These are phyloP conservation scores for Tylopilus balloui DNA, from an alignment of 768 basidiomycete species.

Conservation along the genomic window DNA sequence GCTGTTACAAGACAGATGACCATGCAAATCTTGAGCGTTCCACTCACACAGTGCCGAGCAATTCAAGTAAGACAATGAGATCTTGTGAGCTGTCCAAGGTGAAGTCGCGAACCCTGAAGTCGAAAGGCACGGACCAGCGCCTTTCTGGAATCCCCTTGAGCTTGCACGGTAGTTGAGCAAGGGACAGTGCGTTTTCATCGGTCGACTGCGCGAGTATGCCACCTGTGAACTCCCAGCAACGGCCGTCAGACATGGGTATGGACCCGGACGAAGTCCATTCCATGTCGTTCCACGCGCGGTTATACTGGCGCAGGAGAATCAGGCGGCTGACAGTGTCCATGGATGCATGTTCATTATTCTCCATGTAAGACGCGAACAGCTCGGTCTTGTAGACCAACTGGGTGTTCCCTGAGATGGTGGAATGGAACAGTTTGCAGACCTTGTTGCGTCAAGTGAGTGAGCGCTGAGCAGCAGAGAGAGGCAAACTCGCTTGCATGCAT, in stretches of 20 bases:
- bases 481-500: conserved; percentile 25
- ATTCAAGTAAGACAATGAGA: conserved; percentile 31
- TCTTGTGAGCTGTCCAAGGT: conserved; percentile 35
- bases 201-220: conserved; percentile 32
- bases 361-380: conserved; percentile 28
- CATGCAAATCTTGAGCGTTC: background rate
- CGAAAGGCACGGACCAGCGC: conserved; percentile 27
- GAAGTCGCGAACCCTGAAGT: conserved; percentile 34
- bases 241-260: conserved; percentile 16
- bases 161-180: conserved; percentile 31
- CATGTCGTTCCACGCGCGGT: conserved; percentile 29
- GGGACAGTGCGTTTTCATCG: conserved; percentile 14
- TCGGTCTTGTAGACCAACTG: conserved; percentile 30
- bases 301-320: conserved; percentile 24
- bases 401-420: conserved; percentile 23
- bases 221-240: conserved; percentile 34
- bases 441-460: conserved; percentile 2
- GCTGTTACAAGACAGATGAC: conserved; percentile 2
- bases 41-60: conserved; percentile 19
- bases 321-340: conserved; percentile 24
- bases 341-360: conserved; percentile 17
- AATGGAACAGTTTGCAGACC: conserved; percentile 31
- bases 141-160: conserved; percentile 24
- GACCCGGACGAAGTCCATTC: conserved; percentile 12
- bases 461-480: background rate